A percentile compares a stretch with the other conserved stretches of the same genome.
Conservation (phyloP, 2,329 filamentous ascomycete species). For the Anthostomella pinea region DNA sequence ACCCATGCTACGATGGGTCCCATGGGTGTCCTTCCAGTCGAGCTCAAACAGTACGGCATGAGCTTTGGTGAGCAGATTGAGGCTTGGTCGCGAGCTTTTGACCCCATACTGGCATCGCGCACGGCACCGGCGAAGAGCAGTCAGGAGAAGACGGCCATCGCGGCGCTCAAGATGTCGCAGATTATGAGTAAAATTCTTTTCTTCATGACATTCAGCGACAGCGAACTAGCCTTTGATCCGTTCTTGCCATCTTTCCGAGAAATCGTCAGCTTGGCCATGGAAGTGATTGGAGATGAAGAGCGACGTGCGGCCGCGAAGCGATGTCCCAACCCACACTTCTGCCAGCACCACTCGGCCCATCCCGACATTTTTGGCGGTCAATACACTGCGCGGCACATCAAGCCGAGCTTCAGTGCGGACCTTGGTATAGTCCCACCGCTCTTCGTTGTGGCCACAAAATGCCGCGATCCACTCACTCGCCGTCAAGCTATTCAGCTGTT, state of each 20-base stretch:
- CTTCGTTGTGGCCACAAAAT: conserved; percentile 65
- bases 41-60: conserved; percentile 45
- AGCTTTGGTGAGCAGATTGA: conserved; percentile 50
- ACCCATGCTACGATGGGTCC: conserved; percentile 45
- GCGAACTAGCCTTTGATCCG: conserved; percentile 56
- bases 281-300: conserved; percentile 59
- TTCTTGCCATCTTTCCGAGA: conserved; percentile 50
- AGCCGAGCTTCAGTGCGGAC: conserved; percentile 62
- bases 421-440: conserved; percentile 63
- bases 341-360: conserved; percentile 39
- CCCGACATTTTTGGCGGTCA: conserved; percentile 40
- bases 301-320: conserved; percentile 44
- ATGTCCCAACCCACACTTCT: conserved; percentile 43
- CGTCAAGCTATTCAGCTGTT: conserved; percentile 61
- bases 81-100: conserved; percentile 55
- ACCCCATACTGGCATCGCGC: conserved; percentile 51
- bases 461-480: conserved; percentile 54
- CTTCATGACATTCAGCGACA: conserved; percentile 58
- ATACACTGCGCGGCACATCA: conserved; percentile 50
- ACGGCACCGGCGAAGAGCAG: conserved; percentile 46
- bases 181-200: conserved; percentile 57
- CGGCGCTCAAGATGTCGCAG: conserved; percentile 61
- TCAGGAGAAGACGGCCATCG: conserved; percentile 58
- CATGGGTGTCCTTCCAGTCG: conserved; percentile 50
- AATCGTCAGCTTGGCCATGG: conserved; percentile 56